phyloP scores from a whole-genome alignment of 176 grass and related monocot genomes.

The Echinochloa phyllopogon region DNA sequence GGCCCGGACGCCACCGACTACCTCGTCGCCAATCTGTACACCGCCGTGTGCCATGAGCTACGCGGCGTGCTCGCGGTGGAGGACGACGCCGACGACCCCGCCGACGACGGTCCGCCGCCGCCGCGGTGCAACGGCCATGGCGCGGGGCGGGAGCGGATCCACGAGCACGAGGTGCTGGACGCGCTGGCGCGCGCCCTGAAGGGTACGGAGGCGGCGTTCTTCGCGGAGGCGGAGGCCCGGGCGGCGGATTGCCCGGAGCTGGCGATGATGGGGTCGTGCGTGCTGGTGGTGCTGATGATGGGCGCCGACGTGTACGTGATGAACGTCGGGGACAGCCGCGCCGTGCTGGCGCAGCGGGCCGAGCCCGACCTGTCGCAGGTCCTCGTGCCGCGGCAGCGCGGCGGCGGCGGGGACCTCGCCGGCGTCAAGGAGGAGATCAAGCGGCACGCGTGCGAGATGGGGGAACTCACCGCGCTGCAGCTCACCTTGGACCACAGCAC shows the following conservation, averaged over 20 bases:
- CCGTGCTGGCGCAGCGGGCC: conserved; percentile 67
- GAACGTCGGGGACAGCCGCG: conserved; percentile 98
- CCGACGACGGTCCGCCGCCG: not conserved
- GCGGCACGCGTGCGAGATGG: conserved; percentile 61
- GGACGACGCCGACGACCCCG: not conserved
- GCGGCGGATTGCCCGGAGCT: conserved; percentile 68
- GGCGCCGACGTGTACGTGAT: conserved; percentile 83
- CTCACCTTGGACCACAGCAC: conserved; percentile 89
- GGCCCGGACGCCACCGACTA: conserved; percentile 93
- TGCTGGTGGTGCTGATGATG: conserved; percentile 80
- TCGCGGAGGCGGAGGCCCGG: conserved; percentile 63
- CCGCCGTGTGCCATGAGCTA: conserved; percentile 66
- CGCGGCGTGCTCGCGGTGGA: conserved; percentile 32
- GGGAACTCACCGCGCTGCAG: conserved; percentile 63
- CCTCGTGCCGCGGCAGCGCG: not conserved
- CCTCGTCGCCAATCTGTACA: conserved; percentile 72
- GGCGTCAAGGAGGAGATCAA: conserved; percentile 60
- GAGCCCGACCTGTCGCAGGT: conserved; percentile 64
- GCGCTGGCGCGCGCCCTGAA: conserved; percentile 65
- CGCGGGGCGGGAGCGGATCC: not conserved
- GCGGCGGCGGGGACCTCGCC: conserved; percentile 32
- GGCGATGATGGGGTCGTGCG: conserved; percentile 82
- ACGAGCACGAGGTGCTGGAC: conserved; percentile 45
- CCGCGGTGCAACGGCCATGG: not conserved
- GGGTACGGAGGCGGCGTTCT: conserved; percentile 68